Percentiles rank a stretch among this genome's conserved stretches.
These are phyloP conservation scores for Cicer yamashitae DNA, from an alignment of 306 rosid genomes.

Conservation along the genomic window DNA sequence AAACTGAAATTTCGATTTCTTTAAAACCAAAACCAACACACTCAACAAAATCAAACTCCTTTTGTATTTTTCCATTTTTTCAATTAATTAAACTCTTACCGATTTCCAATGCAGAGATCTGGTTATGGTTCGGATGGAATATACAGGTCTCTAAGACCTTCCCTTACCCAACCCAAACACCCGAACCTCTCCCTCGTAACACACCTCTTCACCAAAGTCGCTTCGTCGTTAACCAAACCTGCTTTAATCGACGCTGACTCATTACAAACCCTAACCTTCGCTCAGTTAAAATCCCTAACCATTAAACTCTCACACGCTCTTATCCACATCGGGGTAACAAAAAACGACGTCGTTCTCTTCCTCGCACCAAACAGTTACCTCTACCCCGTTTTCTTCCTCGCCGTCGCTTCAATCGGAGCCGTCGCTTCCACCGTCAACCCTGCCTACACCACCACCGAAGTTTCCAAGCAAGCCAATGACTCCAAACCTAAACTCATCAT, in stretches of 20 bases:
- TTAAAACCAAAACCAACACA: too few species aligned
- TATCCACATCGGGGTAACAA: constrained; percentile 58
- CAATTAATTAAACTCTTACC: neutral
- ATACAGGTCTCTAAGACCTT: constrained; percentile 78
- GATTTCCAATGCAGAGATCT: constrained; percentile 64
- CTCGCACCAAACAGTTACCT: constrained; percentile 75
- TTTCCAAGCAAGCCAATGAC: constrained; percentile 72
- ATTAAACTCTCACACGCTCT: constrained; percentile 61
- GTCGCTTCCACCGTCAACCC: constrained; percentile 79
- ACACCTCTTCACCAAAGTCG: constrained; percentile 61
- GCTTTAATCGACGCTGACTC: constrained; percentile 80
- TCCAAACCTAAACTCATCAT: constrained; percentile 72
- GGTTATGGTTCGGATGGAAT: constrained; percentile 83
- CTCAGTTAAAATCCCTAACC: constrained; percentile 55
- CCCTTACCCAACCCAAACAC: constrained; percentile 52
- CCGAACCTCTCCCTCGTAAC: constrained; percentile 65
- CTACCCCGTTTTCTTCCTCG: constrained; percentile 66
- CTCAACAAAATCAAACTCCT: too few species aligned
- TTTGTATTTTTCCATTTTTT: neutral
- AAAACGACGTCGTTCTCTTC: constrained; percentile 81
- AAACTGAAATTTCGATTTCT: too few species aligned
- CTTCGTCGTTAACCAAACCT: constrained; percentile 59
- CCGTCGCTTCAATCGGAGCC: constrained; percentile 68
- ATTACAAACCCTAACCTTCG: constrained; percentile 51
- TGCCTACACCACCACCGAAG: constrained; percentile 63